Evolutionary conservation across 2,329 filamentous ascomycete genomes (phyloP).

Genomic region (Nakataea oryzae): DNA sequence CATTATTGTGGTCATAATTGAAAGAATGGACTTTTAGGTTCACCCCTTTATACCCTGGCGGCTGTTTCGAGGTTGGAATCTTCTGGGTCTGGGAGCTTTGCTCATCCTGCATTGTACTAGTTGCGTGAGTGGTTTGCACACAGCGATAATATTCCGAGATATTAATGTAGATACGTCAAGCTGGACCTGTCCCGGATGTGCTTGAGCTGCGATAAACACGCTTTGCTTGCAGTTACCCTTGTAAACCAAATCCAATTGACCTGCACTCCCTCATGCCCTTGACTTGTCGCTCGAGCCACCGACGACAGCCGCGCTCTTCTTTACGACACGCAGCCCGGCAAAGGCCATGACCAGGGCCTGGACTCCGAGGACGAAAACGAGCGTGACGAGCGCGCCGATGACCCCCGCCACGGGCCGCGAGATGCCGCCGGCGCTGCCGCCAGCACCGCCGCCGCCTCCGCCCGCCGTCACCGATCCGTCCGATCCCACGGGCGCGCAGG

Average conservation of each 20-base stretch:
- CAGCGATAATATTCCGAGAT: no score
- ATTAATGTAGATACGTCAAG: no score
- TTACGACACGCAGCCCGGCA: conserved; percentile 34
- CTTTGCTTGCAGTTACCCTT: not conserved
- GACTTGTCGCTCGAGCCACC: not conserved
- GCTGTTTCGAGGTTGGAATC: not conserved
- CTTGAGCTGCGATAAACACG: no score
- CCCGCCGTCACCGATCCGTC: conserved; percentile 2
- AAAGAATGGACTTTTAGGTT: not conserved
- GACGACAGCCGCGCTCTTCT: conserved; percentile 21
- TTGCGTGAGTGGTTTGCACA: no score
- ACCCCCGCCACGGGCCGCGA: conserved; percentile 69
- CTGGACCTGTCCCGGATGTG: no score
- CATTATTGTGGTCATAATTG: not conserved
- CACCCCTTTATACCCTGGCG: not conserved
- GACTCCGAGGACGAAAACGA: conserved; percentile 36
- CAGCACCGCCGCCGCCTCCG: conserved; percentile 11
- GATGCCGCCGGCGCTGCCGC: conserved; percentile 26
- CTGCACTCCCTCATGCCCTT: not conserved
- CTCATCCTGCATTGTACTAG: no score
- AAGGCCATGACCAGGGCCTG: conserved; percentile 31
- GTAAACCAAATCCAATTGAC: not conserved
- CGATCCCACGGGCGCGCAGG: conserved; percentile 41
- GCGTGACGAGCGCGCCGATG: conserved; percentile 60
- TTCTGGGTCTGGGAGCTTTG: no score